Percentiles rank a stretch among this genome's conserved stretches.
Evolutionary conservation across 805 yeast genomes (phyloP).

Genomic region (Lachancea waltii): DNA sequence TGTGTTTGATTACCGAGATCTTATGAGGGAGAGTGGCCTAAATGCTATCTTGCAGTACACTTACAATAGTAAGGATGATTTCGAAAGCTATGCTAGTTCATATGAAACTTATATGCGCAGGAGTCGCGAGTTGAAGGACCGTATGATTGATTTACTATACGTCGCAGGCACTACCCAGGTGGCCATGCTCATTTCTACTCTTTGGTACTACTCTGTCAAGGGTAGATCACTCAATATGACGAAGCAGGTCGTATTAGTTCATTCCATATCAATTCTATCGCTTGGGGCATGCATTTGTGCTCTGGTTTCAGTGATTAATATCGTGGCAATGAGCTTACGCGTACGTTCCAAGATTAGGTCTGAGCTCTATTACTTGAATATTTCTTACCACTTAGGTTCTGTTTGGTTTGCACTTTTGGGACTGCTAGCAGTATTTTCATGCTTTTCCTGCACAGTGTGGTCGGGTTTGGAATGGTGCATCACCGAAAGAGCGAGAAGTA

Average conservation of each 20-base stretch:
- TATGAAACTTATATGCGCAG: constrained; percentile 15
- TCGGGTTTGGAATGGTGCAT: constrained; percentile 34
- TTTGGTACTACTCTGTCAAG: constrained; percentile 26
- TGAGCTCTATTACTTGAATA: constrained; percentile 26
- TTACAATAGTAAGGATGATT: constrained; percentile 14
- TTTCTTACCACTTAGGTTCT: constrained; percentile 21
- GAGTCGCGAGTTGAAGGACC: constrained; percentile 12
- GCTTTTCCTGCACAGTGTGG: constrained; percentile 26
- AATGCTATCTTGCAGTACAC: constrained; percentile 28
- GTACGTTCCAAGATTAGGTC: constrained; percentile 16
- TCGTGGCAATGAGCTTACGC: constrained; percentile 17
- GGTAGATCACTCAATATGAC: constrained; percentile 19
- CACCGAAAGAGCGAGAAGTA: constrained; percentile 6
- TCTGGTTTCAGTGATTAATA: constrained; percentile 13
- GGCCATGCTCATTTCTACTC: constrained; percentile 11
- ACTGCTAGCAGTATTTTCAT: constrained; percentile 17
- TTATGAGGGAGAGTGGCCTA: constrained; percentile 21
- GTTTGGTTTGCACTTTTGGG: constrained; percentile 24
- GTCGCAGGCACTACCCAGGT: constrained; percentile 13
- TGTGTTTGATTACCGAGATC: constrained; percentile 26
- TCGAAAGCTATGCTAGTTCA: constrained; percentile 7
- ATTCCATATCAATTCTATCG: constrained; percentile 22
- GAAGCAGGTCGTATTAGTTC: constrained; percentile 20
- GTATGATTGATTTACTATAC: constrained; percentile 17
- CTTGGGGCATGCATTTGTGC: constrained; percentile 20